Evolutionary conservation across 352 stramenopile species (phyloP), one percentile per base, ranked within the genome.

Genomic region (Phytophthora fragariaefolia): DNA sequence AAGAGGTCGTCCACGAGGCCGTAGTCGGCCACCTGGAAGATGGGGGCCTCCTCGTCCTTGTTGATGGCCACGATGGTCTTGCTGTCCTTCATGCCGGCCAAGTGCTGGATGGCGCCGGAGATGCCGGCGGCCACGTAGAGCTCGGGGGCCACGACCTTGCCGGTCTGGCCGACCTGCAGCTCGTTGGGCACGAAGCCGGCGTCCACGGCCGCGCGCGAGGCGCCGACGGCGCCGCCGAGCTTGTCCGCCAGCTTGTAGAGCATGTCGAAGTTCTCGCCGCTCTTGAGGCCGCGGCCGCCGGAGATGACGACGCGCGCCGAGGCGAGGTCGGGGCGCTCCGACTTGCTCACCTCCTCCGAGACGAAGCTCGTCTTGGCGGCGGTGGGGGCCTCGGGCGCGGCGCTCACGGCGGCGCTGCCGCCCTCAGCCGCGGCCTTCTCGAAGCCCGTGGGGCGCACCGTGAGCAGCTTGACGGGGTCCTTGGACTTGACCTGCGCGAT

Each of bases 41-140:
- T 99, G 30, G 98, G 98, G 8, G 98, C 98, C 66, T 99, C 98
- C 36, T 97, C 89, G 87, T 99, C 98, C 82, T 99, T 99, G 82
- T 99, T 99, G 78, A 99, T 99, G 36, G 97, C 96, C 28, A 99
- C 97, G 74, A 99, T 99, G 9, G 93, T 98, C 85, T 99, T 99
- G 70, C 83, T 97, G 82, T 99, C 98, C 83, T 99, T 99, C 98
- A 99, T 99, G 67, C 98, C 98, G 18, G 90, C 95, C 63, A 99
- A 92, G 85, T 99, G 98, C 87, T 99, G 98, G 83, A 99, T 99
- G 17, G 98, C 98, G 27, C 98, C 97, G 15, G 92, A 98, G 79
- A 99, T 99, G 70, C 98, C 98, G 27, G 89, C 89, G 12, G 96
- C 97, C 65, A 99, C 95, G 68, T 99, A 99, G 42, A 99, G 83